Evolutionary conservation across 352 stramenopile species (phyloP), one percentile per base, ranked within the genome.

Genomic region (Phytophthora agathidicida): DNA sequence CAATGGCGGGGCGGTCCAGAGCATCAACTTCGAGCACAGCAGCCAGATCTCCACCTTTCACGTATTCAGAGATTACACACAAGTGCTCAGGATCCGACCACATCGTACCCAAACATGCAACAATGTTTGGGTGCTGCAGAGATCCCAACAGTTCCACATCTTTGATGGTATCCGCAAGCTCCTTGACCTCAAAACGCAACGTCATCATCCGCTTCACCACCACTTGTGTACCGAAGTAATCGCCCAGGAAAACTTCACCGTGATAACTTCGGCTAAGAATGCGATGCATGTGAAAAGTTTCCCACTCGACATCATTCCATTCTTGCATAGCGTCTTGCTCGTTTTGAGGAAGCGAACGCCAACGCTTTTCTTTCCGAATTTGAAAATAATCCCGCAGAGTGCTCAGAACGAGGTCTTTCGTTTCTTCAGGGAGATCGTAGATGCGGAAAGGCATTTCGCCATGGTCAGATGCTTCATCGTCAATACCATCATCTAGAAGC

Each of bases 201-300:
- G 79, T 90, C 73, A 88, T 88, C 46, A 90, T 63, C 2, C 80
- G 80, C 53, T 88, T 88, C 5, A 90, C 75, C 2, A 90, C 80
- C n/a, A 90, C 75, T 27, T 83, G 71, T 1, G 59, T 69, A 14
- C 68, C 71, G 24, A 73, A 75, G 41, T 86, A 86, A 30, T 88
- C 75, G 3, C 77, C 77, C 11, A 88, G 36, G 37, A 90, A 90
- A 10, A 90, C 58, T 50, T 90, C 80, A 9, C 73, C 73, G 20
- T 84, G 68, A 42, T 80, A 86, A 38, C 78, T 90, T 19, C 80
- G 77, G 56, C 75, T 84, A 13, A 88, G 51, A 27, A 88, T 81
- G 5, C 75, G 74, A 13, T 79, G 66, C 74, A 85, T 85, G 42
- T 85, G 67, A 41, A 90, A 88, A 8, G 71, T 79, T 13, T 80